phyloP scores from a whole-genome alignment of 192 early-diverging fungal species.

The Backusella tarrabulga region DNA sequence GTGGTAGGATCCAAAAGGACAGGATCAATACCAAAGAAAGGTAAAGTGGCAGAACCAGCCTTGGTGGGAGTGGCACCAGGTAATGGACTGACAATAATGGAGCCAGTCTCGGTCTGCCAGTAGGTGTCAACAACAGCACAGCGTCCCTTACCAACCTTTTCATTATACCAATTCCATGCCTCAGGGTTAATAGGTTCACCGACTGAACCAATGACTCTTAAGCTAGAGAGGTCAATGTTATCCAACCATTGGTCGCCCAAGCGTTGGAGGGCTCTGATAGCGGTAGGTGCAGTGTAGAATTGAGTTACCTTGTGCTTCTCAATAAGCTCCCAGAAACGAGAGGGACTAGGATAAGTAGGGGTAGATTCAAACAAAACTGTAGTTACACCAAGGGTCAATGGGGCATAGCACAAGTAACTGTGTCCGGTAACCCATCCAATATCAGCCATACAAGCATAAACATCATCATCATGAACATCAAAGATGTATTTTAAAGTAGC shows the following conservation, averaged over 20 bases:
- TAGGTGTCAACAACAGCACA: constrained; percentile 96
- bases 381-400: constrained; percentile 81
- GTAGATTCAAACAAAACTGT: constrained; percentile 93
- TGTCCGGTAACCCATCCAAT: constrained; percentile 89
- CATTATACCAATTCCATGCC: constrained; percentile 96
- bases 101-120: constrained; percentile 94
- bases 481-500: constrained; percentile 90
- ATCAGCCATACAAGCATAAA: constrained; percentile 94
- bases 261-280: constrained; percentile 89
- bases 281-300: constrained; percentile 98
- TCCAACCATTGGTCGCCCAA: constrained; percentile 78
- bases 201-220: constrained; percentile 91
- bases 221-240: constrained; percentile 75
- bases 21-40: constrained; percentile 95
- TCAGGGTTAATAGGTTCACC: constrained; percentile 98
- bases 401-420: constrained; percentile 92
- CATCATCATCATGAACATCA: constrained; percentile 86
- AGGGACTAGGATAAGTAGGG: constrained; percentile 89
- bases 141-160: constrained; percentile 79
- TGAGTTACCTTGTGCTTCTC: constrained; percentile 92
- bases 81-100: constrained; percentile 87
- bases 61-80: constrained; percentile 89
- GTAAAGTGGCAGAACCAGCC: constrained; percentile 91
- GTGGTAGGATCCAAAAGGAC: constrained; percentile 82
- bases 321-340: constrained; percentile 79